Conservation (phyloP, 805 yeast species). For the Yarrowia porcina region DNA sequence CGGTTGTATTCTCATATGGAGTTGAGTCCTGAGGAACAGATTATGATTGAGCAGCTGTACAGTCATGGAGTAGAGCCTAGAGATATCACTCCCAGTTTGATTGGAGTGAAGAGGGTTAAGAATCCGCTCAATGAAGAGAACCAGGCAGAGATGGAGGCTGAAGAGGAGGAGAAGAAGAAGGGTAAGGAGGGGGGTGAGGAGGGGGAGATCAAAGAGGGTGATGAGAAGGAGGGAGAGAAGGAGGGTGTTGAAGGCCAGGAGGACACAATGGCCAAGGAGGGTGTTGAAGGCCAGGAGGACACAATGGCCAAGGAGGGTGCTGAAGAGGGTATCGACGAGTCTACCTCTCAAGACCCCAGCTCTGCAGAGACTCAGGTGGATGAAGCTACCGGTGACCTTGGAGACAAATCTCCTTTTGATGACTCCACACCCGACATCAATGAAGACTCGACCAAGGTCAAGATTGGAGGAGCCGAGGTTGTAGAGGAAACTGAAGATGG, state of each 20-base stretch:
- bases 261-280: no score
- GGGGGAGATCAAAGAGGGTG: conserved; percentile 4
- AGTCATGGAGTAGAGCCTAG: conserved; percentile 73
- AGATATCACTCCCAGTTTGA: conserved; percentile 66
- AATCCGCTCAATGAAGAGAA: conserved; percentile 46
- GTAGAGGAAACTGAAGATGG: neutral
- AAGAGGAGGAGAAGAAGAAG: neutral
- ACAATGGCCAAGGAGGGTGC: neutral
- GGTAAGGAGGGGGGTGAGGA: conserved; percentile 22
- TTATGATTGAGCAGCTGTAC: conserved; percentile 83
- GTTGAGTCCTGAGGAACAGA: conserved; percentile 68
- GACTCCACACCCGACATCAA: neutral
- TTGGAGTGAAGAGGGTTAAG: conserved; percentile 48
- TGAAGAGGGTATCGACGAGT: no score
- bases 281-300: neutral
- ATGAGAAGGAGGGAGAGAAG: conserved; percentile 18
- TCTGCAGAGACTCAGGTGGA: neutral
- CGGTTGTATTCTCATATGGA: conserved; percentile 78
- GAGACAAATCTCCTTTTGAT: neutral
- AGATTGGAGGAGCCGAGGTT: conserved; percentile 23
- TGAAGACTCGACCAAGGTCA: conserved; percentile 9
- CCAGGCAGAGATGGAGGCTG: conserved; percentile 19
- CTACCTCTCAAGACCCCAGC: neutral
- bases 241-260: neutral
- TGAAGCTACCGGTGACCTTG: neutral